Percentiles rank a stretch among this genome's conserved stretches.
Conservation (phyloP, 345 rosid genomes). For the Arabis alpina region DNA sequence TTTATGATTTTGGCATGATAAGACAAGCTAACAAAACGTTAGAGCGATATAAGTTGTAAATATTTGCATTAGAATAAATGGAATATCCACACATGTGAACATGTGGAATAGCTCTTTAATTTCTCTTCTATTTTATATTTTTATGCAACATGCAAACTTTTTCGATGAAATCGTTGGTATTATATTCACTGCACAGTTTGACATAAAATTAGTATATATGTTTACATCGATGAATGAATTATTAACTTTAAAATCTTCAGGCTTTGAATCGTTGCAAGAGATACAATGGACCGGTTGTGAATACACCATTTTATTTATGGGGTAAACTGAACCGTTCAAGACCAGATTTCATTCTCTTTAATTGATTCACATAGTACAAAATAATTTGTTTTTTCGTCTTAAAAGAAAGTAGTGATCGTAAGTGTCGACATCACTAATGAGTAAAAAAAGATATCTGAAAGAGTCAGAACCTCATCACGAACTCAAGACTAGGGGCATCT, state of each 20-base stretch:
- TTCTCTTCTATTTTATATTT: background rate
- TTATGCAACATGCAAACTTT: background rate
- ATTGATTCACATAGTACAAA: background rate
- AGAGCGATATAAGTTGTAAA: background rate
- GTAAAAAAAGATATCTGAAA: constrained; percentile 1
- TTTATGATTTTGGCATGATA: too few relatives aligned
- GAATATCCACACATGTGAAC: constrained; percentile 16
- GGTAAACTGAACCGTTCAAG: too few relatives aligned
- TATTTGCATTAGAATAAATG: constrained; percentile 6
- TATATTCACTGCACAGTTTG: background rate
- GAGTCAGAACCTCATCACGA: constrained; percentile 3
- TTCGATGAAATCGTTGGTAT: background rate
- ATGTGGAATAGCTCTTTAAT: background rate
- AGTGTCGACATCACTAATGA: constrained; percentile 5
- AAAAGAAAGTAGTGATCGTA: background rate
- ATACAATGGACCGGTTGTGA: too few relatives aligned
- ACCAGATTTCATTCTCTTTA: too few relatives aligned
- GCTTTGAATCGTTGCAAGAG: too few relatives aligned
- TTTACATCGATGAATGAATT: too few relatives aligned
- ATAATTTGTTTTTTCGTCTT: too few relatives aligned
- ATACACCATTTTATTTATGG: too few relatives aligned
- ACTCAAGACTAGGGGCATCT: background rate
- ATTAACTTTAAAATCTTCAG: too few relatives aligned
- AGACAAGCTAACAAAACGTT: background rate
- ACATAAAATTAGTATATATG: too few relatives aligned